These are phyloP conservation scores for Phytophthora tubulina DNA, from an alignment of 352 stramenopile genomes.

Conservation along the genomic window DNA sequence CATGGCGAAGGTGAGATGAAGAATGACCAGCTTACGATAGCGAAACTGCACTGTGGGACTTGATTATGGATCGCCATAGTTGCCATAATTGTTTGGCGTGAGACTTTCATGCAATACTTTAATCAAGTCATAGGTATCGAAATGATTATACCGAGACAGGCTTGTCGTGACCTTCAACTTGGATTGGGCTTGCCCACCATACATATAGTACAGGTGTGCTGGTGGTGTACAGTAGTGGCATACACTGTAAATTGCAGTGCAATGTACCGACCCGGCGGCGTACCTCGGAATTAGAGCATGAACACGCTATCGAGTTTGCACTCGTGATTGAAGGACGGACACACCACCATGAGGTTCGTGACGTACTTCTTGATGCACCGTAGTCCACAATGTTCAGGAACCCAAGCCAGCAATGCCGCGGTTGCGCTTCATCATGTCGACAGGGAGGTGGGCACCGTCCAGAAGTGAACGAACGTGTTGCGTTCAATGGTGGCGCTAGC, in stretches of 20 bases:
- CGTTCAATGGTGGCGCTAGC: not conserved
- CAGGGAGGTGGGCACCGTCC: not conserved
- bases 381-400: constrained; percentile 45
- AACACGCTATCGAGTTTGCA: not conserved
- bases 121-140: not conserved
- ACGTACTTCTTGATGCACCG: not conserved
- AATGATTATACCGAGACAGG: not conserved
- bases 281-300: not conserved
- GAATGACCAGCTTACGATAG: not conserved
- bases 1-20: constrained; percentile 21
- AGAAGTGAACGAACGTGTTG: not conserved
- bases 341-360: not conserved
- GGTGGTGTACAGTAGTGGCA: not conserved
- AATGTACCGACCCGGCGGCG: too few species aligned
- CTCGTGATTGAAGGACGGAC: not conserved
- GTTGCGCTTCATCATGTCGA: not conserved
- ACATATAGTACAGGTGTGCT: not conserved
- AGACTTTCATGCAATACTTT: not conserved
- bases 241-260: too few species aligned
- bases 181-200: not conserved
- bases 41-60: too few species aligned
- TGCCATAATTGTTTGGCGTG: not conserved
- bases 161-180: constrained; percentile 1
- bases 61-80: not conserved
- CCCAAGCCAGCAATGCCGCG: constrained; percentile 9